phyloP scores from a whole-genome alignment of 345 rosid genomes.

The Geranium rotundifolium region DNA sequence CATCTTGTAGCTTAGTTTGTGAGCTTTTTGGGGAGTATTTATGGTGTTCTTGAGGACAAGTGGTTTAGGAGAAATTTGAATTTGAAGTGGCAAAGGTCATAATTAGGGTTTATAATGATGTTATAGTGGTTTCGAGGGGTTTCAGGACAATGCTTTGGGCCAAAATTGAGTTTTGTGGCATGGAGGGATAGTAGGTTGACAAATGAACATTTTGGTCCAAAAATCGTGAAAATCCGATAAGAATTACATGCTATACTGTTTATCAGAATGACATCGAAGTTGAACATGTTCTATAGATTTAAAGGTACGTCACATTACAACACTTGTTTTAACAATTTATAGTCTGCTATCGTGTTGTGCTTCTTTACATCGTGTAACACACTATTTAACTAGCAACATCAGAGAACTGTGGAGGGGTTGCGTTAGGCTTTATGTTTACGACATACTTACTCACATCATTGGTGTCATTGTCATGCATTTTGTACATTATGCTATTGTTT shows the following conservation, averaged over 20 bases:
- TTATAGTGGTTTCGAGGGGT: conserved; percentile 21
- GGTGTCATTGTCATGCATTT: too few species aligned
- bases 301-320: too few species aligned
- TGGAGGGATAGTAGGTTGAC: conserved; percentile 10
- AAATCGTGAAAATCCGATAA: conserved; percentile 13
- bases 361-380: too few species aligned
- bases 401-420: too few species aligned
- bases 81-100: conserved; percentile 45
- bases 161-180: not conserved
- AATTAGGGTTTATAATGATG: conserved; percentile 38
- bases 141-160: conserved; percentile 15
- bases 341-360: too few species aligned
- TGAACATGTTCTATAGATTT: conserved; percentile 26
- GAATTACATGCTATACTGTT: conserved; percentile 10
- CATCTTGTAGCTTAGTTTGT: conserved; percentile 22
- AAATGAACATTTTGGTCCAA: conserved; percentile 14
- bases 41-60: not conserved
- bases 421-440: too few species aligned
- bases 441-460: too few species aligned
- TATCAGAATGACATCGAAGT: conserved; percentile 4
- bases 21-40: conserved; percentile 33
- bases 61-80: conserved; percentile 14
- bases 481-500: too few species aligned
- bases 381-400: too few species aligned
- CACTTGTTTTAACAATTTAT: too few species aligned